A percentile compares a stretch with the other conserved stretches of the same genome.
Conservation (phyloP, 1,284 basidiomycete species). For the Ceratobasidium theobromae region DNA sequence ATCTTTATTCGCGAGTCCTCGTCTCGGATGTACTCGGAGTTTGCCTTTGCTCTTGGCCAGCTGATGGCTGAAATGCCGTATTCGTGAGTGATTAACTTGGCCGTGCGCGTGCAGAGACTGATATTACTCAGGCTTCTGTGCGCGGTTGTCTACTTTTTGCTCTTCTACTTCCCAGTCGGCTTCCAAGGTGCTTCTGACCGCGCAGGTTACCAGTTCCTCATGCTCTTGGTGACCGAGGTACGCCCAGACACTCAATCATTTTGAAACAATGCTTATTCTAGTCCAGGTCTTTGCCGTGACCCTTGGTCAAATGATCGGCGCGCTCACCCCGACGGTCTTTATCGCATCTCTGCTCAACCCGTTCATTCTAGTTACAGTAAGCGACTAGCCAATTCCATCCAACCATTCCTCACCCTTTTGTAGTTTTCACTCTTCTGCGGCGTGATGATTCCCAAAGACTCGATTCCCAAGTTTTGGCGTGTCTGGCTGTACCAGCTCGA, state of each 20-base stretch:
- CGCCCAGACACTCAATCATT: background rate
- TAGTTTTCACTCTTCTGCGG: constrained; percentile 79
- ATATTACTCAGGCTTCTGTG: constrained; percentile 54
- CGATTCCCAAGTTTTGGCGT: constrained; percentile 68
- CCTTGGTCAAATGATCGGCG: constrained; percentile 56
- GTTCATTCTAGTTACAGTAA: constrained; percentile 31
- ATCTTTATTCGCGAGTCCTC: constrained; percentile 70
- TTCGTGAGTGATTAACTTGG: constrained; percentile 43
- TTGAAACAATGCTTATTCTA: background rate
- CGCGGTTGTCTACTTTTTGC: constrained; percentile 72
- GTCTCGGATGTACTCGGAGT: constrained; percentile 74
- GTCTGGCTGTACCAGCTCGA: constrained; percentile 65
- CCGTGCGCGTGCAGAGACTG: background rate
- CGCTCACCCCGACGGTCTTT: constrained; percentile 72
- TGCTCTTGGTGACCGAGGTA: constrained; percentile 57
- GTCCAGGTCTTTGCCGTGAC: constrained; percentile 19
- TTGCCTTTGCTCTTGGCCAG: constrained; percentile 82
- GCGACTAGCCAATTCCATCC: background rate
- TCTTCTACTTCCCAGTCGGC: constrained; percentile 60
- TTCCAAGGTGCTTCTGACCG: constrained; percentile 67
- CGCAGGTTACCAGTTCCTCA: constrained; percentile 71
- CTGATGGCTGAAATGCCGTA: constrained; percentile 82
- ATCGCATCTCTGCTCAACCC: constrained; percentile 39
- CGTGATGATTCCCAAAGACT: constrained; percentile 59
- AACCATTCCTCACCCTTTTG: constrained; percentile 67